Evolutionary conservation across 768 basidiomycete species (phyloP), one percentile per base, ranked within the genome.

Genomic region (Podaxis sp.): DNA sequence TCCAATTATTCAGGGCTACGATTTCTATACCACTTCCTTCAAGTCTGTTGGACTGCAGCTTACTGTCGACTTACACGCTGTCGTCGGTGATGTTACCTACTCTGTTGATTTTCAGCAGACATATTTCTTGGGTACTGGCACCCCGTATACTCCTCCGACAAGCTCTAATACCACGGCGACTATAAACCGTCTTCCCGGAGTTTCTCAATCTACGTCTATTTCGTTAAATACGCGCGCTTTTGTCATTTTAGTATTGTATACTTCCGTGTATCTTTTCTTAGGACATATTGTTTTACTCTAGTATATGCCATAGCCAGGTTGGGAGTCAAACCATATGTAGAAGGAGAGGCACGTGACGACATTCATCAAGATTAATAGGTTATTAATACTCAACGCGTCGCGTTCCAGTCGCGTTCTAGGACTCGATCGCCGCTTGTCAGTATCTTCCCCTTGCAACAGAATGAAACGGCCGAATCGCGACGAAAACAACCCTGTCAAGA

Each of bases 51-150:
- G 64, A 13, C 24, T 60, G 15, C 66, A 65, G 33, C 33, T 69
- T 15, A 67, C 68, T n/a, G 46, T 66, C 22, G 65, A 68, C 48
- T 33, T 66, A 6, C 61, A 66, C 20, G 59, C 53, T 20, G 61
- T 63, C n/a, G 24, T 62, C 22, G 62, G 64, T 54, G 63, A 54
- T 26, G 44, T 24, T 1, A 62, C 62, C 1, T 60, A 59, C 26
- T 61, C 63, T 36, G 64, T 63, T 49, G 65, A 65, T 36, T 67
- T 66, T 36, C 44, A 52, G 62, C 68, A 66, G 33, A 65, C 65
- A 4, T 66, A 63, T 48, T 65, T 63, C 52, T 28, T 69, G 49
- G 61, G 61, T 26, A 50, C 50, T 30, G 56, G 50, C 12, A 54
- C 49, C 6, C 65, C 68, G 8, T 67, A 55, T 58, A 66, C 57